These are phyloP conservation scores for Alternaria panax DNA, from an alignment of 2,329 filamentous ascomycete genomes.

Conservation along the genomic window DNA sequence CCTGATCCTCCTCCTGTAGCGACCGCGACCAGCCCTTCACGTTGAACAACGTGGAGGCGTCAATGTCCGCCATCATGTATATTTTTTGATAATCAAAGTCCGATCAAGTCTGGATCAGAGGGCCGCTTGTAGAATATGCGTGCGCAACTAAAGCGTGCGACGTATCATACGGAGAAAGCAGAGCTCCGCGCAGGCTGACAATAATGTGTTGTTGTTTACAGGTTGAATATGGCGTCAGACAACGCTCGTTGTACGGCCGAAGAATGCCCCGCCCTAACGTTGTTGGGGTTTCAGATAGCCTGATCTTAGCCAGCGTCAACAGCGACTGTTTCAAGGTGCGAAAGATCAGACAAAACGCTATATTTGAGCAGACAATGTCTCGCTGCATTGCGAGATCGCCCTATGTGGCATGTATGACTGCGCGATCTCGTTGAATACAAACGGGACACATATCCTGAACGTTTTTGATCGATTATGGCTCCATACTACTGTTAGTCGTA, in stretches of 20 bases:
- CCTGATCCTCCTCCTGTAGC: not conserved
- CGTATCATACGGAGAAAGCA: not conserved
- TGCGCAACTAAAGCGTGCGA: not conserved
- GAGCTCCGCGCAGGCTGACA: not conserved
- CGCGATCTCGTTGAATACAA: too few species aligned
- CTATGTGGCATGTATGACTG: too few species aligned
- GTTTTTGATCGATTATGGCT: too few species aligned
- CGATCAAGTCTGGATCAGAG: not conserved
- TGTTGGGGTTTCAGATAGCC: not conserved
- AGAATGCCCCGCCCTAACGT: not conserved
- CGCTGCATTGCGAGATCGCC: too few species aligned
- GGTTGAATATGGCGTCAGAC: not conserved
- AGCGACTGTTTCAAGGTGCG: too few species aligned
- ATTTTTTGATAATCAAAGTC: too few species aligned
- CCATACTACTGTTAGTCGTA: not conserved
- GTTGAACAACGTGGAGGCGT: not conserved
- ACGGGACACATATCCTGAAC: too few species aligned
- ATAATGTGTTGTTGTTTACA: not conserved
- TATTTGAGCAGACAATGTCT: too few species aligned
- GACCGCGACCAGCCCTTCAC: not conserved
- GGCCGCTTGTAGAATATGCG: fast-evolving
- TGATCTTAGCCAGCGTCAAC: not conserved
- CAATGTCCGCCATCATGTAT: not conserved
- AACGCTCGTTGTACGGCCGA: not conserved
- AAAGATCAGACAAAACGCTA: too few species aligned